Evolutionary conservation across 2,329 filamentous ascomycete genomes (phyloP), one percentile per base, ranked within the genome.

Genomic region (Thelonectria olida): DNA sequence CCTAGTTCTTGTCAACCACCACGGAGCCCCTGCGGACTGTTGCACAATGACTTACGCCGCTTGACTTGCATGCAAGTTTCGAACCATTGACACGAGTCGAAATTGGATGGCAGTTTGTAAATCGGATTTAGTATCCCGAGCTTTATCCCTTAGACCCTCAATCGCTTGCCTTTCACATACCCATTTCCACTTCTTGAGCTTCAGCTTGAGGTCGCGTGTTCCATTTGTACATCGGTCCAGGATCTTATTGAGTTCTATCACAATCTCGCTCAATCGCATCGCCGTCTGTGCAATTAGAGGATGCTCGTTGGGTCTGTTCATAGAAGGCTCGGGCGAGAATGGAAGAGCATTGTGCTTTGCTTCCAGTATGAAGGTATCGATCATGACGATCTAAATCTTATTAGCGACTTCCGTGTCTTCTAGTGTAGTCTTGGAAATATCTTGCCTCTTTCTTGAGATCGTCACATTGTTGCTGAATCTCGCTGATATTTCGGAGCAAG

Each of bases 181-280:
- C 65, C 65, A 67, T 2, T 59, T 63, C 0, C 58, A 8, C 5
- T 64, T 67, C 2, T 61, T 57, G 0, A 50, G 27, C 4, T 53
- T 52, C 1, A 59, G 13, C 12, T 55, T 67, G 0, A n/a, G 42
- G 5, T 54, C 54, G 1, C 58, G 47, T 8, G 2, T 44, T 2
- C 17, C 63, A 0, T 15, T 23, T 1, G 62, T 50, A 3, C 61
- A 64, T 3, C 31, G 65, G 2, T 39, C 6, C 0, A 59, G 25
- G 0, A 66, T 45, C 0, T 15, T 2, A 0, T 59, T 48, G 1
- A 67, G 54, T 1, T 56, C 63, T 0, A 38, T 28, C 9, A 49
- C 4, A 5, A 67, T 53, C 0, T 19, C 54, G 1, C 61, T 20
- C 0, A 67, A 53, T 5, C 63, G 51, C 5, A 48, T 49, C 1